Evolutionary conservation across 1,284 basidiomycete species (phyloP).

Genomic region (Dichomitus squalens): DNA sequence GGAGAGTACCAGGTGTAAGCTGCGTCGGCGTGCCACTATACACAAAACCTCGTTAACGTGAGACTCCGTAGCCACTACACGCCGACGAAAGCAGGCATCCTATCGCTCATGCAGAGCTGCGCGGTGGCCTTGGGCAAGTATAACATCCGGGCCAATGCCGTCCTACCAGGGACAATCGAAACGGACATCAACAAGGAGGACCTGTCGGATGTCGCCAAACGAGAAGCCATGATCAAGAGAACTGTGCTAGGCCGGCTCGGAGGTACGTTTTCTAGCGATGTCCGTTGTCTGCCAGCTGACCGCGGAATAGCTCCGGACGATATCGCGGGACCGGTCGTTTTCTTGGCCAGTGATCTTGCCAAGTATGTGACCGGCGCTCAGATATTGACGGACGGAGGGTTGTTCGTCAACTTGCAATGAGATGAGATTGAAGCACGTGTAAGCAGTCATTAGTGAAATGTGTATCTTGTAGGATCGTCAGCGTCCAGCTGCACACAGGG

Average conservation of each 20-base stretch:
- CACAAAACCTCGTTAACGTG: not conserved
- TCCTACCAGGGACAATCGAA: slow-evolving; percentile 74
- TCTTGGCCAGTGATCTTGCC: slow-evolving; percentile 76
- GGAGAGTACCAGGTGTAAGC: slow-evolving; percentile 70
- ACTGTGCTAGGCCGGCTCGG: slow-evolving; percentile 74
- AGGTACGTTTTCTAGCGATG: slow-evolving; percentile 36
- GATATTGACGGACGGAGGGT: slow-evolving; percentile 76
- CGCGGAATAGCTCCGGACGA: slow-evolving; percentile 60
- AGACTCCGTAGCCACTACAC: slow-evolving; percentile 63
- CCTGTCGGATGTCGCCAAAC: slow-evolving; percentile 61
- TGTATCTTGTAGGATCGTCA: not conserved
- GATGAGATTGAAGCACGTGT: not conserved
- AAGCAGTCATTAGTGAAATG: not conserved
- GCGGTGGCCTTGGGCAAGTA: slow-evolving; percentile 78
- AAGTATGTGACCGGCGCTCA: slow-evolving; percentile 74
- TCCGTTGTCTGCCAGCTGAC: slow-evolving; percentile 1
- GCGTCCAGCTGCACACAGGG: not conserved
- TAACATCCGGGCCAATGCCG: slow-evolving; percentile 72
- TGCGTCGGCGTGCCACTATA: not conserved
- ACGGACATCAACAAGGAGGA: slow-evolving; percentile 83
- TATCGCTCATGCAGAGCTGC: slow-evolving; percentile 83
- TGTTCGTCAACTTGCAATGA: slow-evolving; percentile 79
- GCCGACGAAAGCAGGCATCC: slow-evolving; percentile 80
- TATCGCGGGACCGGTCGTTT: slow-evolving; percentile 77
- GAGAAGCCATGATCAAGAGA: slow-evolving; percentile 66